A percentile compares a stretch with the other conserved stretches of the same genome.
Conservation (phyloP, 2,329 filamentous ascomycete genomes). For the Clarireedia monteithiana region DNA sequence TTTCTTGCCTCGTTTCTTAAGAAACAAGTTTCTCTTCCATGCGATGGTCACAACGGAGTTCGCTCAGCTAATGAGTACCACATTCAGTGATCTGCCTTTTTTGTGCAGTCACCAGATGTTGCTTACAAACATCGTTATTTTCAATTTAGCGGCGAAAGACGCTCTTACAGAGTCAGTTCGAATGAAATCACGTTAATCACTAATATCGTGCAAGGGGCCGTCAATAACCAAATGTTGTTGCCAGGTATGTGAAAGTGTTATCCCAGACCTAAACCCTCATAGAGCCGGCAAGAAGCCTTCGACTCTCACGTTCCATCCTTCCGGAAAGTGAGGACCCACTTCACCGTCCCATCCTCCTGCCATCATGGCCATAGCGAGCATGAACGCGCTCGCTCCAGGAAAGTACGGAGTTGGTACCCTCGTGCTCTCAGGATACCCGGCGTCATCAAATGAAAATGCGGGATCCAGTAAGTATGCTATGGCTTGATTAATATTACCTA, state of each 20-base stretch:
- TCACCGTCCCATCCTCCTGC: slow-evolving; percentile 46
- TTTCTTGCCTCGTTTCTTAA: no score
- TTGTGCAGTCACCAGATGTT: no score
- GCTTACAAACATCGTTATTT: no score
- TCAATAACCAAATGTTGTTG: no score
- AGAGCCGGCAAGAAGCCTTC: slow-evolving; percentile 43
- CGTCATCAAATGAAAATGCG: slow-evolving; percentile 47
- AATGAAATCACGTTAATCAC: no score
- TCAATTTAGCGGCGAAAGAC: no score
- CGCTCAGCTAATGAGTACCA: no score
- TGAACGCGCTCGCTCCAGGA: slow-evolving; percentile 40
- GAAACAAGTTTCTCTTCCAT: no score
- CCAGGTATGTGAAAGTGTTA: neutral
- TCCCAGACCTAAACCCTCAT: slow-evolving; percentile 50
- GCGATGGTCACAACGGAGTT: no score
- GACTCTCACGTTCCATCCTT: slow-evolving; percentile 39
- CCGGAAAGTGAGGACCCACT: slow-evolving; percentile 39
- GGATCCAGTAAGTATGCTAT: slow-evolving; percentile 38
- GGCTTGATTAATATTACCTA: slow-evolving; percentile 36
- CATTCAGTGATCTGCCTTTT: no score
- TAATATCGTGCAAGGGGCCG: no score
- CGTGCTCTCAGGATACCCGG: slow-evolving; percentile 44
- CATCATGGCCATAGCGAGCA: slow-evolving; percentile 49
- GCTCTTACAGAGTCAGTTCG: no score
- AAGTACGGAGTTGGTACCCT: slow-evolving; percentile 52